Evolutionary conservation across 139 green algal genomes (phyloP), one percentile per base, ranked within the genome.

Genomic region (Limnomonas spitsbergensis): DNA sequence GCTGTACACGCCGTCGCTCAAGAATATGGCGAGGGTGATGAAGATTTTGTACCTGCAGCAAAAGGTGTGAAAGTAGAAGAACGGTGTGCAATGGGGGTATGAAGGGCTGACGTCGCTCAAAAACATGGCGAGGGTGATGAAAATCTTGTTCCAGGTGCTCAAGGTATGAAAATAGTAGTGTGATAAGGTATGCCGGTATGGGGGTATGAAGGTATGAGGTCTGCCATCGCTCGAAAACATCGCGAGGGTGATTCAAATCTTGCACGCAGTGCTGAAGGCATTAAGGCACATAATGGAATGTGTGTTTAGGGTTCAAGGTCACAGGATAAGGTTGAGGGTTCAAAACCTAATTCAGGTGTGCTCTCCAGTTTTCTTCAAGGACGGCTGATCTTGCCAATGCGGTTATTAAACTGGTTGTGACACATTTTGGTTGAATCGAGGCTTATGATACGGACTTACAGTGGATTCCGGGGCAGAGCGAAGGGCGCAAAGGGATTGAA

Each of bases 1-100:
- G 68, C 36, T 74, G 68, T 74, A 74, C 35, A 74, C 3, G 35
- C 68, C 68, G 36, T 74, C 68, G 29, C 68, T 74, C 68, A 74
- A 47, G 68, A 74, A 74, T 6, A 74, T 74, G 14, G 68, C 35
- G 4, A 74, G 29, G 4, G 68, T 74, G 68, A 74, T 74, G 68
- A 74, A 74, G 35, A 74, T 74, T 32, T 74, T 74, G 68, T 74
- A 74, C 20, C 47, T 61, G 20, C 47, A 61, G 47, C 47, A 61
- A 61, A 20, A 20, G 20, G 20, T 29, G 14, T 61, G 14, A 61
- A 61, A 61, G 47, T 61, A 61, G 14, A 29, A 20, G 20, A 61
- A 29, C 14, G 20, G 47, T 61, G 47, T 61, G 47, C 47, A 61
- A 61, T 14, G 47, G 47, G n/a, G n/a, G n/a, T n/a, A n/a, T n/a